phyloP scores from a whole-genome alignment of 306 rosid genomes.

The Herpetospermum pedunculosum region DNA sequence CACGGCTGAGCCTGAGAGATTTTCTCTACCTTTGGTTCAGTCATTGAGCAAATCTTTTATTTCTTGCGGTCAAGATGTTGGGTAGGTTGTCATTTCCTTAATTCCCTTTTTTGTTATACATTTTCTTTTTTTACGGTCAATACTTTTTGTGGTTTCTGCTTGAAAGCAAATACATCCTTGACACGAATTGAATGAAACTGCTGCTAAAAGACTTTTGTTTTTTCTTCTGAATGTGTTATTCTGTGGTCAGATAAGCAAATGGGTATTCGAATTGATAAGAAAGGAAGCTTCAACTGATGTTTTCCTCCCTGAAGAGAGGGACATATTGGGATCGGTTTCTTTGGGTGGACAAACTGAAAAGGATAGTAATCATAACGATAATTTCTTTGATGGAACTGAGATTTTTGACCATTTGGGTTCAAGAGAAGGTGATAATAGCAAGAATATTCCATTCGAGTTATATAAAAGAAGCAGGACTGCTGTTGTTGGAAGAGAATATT shows the following conservation, averaged over 20 bases:
- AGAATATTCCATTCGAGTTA: slow-evolving; percentile 59
- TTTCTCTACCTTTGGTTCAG: neutral
- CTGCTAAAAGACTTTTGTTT: neutral
- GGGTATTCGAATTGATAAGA: slow-evolving; percentile 63
- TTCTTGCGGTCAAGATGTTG: neutral
- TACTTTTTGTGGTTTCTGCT: neutral
- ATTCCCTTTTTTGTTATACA: neutral
- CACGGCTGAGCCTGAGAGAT: neutral
- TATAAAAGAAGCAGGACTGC: slow-evolving; percentile 74
- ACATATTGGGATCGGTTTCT: slow-evolving; percentile 17
- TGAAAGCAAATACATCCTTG: neutral
- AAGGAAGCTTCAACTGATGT: slow-evolving; percentile 22
- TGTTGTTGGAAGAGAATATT: slow-evolving; percentile 46
- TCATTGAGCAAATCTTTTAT: neutral
- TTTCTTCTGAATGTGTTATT: slow-evolving; percentile 9
- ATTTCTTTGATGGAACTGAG: slow-evolving; percentile 20
- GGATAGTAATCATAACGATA: slow-evolving; percentile 9
- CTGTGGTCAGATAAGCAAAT: slow-evolving; percentile 67
- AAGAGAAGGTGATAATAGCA: slow-evolving; percentile 25
- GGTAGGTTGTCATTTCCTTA: neutral
- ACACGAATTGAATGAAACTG: neutral
- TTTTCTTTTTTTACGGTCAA: neutral
- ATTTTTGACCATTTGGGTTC: slow-evolving; percentile 17
- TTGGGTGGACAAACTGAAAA: slow-evolving; percentile 17
- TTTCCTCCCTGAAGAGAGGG: slow-evolving; percentile 31